phyloP scores from a whole-genome alignment of 163 green algal genomes.

The Chlamydomonas reinhardtii region DNA sequence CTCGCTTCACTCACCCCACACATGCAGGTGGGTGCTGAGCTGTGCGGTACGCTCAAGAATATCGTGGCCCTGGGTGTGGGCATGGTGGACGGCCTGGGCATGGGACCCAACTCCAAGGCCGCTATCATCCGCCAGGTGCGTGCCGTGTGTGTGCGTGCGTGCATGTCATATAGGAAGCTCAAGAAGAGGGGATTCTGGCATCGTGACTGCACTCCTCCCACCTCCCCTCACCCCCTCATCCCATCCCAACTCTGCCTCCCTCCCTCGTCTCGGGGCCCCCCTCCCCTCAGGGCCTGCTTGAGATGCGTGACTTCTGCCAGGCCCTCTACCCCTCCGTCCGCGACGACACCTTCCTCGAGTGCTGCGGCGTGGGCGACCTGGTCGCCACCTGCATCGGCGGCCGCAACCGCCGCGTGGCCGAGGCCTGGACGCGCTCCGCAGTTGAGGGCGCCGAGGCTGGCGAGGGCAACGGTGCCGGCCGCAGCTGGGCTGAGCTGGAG shows the following conservation, averaged over 20 bases:
- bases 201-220: too few species aligned
- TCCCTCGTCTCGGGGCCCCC: neutral
- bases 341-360: conserved; percentile 77
- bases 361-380: conserved; percentile 84
- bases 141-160: neutral
- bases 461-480: neutral
- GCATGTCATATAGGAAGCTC: too few species aligned
- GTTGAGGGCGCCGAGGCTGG: conserved; percentile 19
- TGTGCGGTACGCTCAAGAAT: conserved; percentile 90
- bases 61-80: conserved; percentile 82
- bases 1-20: too few species aligned
- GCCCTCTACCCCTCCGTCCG: conserved; percentile 70
- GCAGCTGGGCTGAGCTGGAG: conserved; percentile 75
- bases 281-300: conserved; percentile 68
- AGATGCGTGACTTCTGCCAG: conserved; percentile 78
- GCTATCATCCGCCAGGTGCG: conserved; percentile 76
- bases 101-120: conserved; percentile 80
- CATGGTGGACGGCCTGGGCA: conserved; percentile 81
- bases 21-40: conserved; percentile 75
- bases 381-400: conserved; percentile 86
- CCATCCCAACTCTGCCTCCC: too few species aligned
- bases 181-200: too few species aligned
- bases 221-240: too few species aligned
- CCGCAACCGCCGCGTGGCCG: conserved; percentile 78
- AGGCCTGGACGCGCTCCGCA: conserved; percentile 61